Evolutionary conservation across 495 filamentous ascomycete genomes (phyloP).

Genomic region (Platismatia glauca): DNA sequence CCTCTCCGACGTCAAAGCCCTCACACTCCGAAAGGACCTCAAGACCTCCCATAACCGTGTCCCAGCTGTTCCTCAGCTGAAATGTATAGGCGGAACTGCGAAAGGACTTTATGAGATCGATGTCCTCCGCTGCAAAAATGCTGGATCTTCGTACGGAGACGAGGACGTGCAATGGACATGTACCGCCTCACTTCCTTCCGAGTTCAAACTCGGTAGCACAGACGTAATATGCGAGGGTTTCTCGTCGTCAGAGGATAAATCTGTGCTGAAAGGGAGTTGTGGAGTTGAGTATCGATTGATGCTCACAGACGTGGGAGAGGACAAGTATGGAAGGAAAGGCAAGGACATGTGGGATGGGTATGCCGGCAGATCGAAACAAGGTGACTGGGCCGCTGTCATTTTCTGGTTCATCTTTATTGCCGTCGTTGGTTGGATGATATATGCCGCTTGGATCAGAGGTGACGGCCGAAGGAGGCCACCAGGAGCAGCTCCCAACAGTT

Average conservation of each 20-base stretch:
- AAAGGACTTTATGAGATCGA: slow-evolving; percentile 60
- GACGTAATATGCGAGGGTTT: slow-evolving; percentile 95
- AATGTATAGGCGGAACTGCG: slow-evolving; percentile 61
- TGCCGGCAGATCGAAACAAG: slow-evolving; percentile 14
- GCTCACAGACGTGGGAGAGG: slow-evolving; percentile 73
- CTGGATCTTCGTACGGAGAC: slow-evolving; percentile 56
- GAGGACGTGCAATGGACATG: slow-evolving; percentile 87
- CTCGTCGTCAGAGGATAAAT: slow-evolving; percentile 59
- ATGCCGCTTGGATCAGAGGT: slow-evolving; percentile 20
- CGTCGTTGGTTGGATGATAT: slow-evolving; percentile 31
- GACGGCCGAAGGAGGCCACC: slow-evolving; percentile 3
- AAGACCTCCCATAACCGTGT: slow-evolving; percentile 70
- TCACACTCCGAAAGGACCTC: slow-evolving; percentile 60
- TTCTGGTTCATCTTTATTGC: slow-evolving; percentile 45
- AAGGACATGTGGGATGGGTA: slow-evolving; percentile 10
- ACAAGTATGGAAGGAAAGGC: slow-evolving; percentile 46
- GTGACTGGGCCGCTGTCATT: slow-evolving; percentile 22
- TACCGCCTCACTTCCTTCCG: slow-evolving; percentile 63
- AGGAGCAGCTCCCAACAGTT: slow-evolving; percentile 14
- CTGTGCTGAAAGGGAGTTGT: slow-evolving; percentile 81
- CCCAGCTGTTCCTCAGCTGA: slow-evolving; percentile 69
- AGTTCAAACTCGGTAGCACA: slow-evolving; percentile 82
- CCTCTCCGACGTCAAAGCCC: slow-evolving; percentile 63
- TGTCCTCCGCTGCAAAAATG: slow-evolving; percentile 81
- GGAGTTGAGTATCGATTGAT: slow-evolving; percentile 84